Evolutionary conservation across 495 filamentous ascomycete genomes (phyloP).

Genomic region (Tricharina praecox): DNA sequence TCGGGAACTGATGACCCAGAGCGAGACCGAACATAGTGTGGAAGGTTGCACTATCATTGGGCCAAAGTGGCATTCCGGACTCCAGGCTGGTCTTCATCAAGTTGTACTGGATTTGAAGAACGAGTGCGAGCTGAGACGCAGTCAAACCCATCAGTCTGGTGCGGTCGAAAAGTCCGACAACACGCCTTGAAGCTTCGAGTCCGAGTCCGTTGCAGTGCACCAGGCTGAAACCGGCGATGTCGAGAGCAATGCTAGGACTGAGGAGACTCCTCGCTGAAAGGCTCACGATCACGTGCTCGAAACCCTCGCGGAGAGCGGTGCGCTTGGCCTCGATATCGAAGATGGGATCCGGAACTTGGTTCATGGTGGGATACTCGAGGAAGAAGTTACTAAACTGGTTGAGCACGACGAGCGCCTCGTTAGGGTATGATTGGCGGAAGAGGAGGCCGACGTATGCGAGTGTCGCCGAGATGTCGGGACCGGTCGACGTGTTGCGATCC

Average conservation of each 20-base stretch:
- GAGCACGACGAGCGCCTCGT: slow-evolving; percentile 68
- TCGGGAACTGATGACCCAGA: slow-evolving; percentile 12
- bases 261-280: slow-evolving; percentile 42
- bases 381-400: slow-evolving; percentile 41
- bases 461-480: slow-evolving; percentile 38
- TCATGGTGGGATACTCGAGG: background rate
- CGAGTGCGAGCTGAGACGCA: slow-evolving; percentile 40
- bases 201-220: slow-evolving; percentile 15
- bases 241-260: slow-evolving; percentile 23
- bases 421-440: slow-evolving; percentile 59
- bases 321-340: slow-evolving; percentile 2
- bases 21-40: slow-evolving; percentile 21
- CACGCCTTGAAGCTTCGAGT: slow-evolving; percentile 12
- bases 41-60: slow-evolving; percentile 20
- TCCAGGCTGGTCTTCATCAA: too few relatives aligned
- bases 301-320: slow-evolving; percentile 15
- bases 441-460: slow-evolving; percentile 61
- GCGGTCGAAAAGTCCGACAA: slow-evolving; percentile 16
- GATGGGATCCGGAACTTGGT: background rate
- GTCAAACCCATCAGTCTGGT: slow-evolving; percentile 30
- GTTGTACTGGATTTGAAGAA: slow-evolving; percentile 48
- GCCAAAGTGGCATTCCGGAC: slow-evolving; percentile 10
- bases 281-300: slow-evolving; percentile 37
- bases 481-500: slow-evolving; percentile 57
- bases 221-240: slow-evolving; percentile 23